phyloP scores from a whole-genome alignment of 805 yeast genomes.

The Ogataea methylovora region DNA sequence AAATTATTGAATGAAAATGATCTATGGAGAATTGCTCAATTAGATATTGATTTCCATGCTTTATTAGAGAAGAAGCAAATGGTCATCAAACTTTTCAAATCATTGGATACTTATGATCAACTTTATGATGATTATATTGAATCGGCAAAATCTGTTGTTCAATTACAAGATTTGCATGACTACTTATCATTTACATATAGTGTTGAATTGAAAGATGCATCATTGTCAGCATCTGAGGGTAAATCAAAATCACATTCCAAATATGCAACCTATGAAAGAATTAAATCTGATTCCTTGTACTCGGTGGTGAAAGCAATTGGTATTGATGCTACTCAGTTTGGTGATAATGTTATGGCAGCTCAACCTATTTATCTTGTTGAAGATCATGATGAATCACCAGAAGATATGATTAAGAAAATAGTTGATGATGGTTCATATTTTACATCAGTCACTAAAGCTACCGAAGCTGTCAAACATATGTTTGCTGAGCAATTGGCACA shows the following conservation, averaged over 20 bases:
- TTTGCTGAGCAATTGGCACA: conserved; percentile 75
- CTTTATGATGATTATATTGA: conserved; percentile 48
- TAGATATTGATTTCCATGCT: conserved; percentile 86
- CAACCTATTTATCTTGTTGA: conserved; percentile 65
- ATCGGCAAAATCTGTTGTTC: conserved; percentile 58
- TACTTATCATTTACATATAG: conserved; percentile 70
- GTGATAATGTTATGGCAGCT: conserved; percentile 67
- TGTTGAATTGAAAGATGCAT: conserved; percentile 42
- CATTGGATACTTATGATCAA: conserved; percentile 51
- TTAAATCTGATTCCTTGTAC: conserved; percentile 56
- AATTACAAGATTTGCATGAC: conserved; percentile 81
- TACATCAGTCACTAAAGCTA: conserved; percentile 52
- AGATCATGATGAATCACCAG: conserved; percentile 57
- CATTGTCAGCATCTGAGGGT: conserved; percentile 10
- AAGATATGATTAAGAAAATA: conserved; percentile 41
- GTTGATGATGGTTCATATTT: conserved; percentile 35
- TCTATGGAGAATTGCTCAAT: conserved; percentile 81
- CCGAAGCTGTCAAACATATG: conserved; percentile 60
- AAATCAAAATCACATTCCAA: conserved; percentile 48
- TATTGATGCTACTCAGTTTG: conserved; percentile 70
- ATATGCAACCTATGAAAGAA: conserved; percentile 55
- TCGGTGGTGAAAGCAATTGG: conserved; percentile 67
- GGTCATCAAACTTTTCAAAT: conserved; percentile 47
- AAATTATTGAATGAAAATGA: conserved; percentile 70
- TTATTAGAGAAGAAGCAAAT: conserved; percentile 61